phyloP scores from a whole-genome alignment of 139 green algal genomes.

The Volvox africanus region DNA sequence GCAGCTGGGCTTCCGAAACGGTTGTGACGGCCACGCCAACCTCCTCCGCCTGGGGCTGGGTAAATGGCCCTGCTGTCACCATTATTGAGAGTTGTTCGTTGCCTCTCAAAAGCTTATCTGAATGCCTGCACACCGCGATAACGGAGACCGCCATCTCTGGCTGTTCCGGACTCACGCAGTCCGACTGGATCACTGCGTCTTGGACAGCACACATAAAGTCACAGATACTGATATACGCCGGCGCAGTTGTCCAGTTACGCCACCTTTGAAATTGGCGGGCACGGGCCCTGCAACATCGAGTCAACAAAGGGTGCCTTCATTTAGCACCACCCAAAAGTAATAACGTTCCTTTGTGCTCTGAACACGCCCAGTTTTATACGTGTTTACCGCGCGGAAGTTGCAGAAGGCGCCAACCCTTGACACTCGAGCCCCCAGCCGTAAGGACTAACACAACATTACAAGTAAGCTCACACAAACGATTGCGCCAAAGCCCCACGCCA shows the following conservation, averaged over 20 bases:
- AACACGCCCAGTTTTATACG: background rate
- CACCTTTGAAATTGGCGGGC: background rate
- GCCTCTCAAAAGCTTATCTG: background rate
- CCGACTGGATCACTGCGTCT: background rate
- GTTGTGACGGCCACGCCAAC: background rate
- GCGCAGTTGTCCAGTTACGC: background rate
- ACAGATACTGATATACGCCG: background rate
- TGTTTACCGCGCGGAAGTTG: background rate
- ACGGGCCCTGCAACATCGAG: background rate
- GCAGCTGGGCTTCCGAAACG: background rate
- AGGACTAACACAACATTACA: background rate
- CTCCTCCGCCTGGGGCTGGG: background rate
- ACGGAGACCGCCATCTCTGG: constrained; percentile 22
- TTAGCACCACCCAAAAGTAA: background rate
- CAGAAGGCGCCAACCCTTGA: constrained; percentile 31
- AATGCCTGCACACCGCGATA: background rate
- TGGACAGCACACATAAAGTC: constrained; percentile 13
- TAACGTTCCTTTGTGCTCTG: background rate
- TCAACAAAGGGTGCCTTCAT: background rate
- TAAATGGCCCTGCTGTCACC: background rate
- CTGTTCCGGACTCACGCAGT: background rate
- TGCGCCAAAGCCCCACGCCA: background rate
- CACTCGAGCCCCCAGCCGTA: background rate
- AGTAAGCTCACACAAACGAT: background rate
- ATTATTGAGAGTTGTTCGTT: constrained; percentile 3